Base-by-base conservation (phyloP, 345 rosid genomes). In the Eucalyptus marginata region DNA sequence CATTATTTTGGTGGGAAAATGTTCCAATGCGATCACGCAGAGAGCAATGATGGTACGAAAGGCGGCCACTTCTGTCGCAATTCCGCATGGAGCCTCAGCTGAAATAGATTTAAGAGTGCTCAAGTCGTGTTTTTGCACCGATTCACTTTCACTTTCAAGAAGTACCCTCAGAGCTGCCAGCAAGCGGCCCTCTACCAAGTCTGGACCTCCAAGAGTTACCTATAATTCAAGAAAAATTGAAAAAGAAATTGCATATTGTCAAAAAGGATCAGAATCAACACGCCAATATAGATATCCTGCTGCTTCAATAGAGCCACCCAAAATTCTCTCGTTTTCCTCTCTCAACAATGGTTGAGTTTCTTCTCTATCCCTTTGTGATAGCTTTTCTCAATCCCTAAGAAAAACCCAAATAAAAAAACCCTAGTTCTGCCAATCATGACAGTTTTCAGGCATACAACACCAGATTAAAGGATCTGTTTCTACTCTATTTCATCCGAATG, bases 1-100 rank as follows among this genome's bases (percentile, higher is more conserved):
- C 94, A 94, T 96, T 90, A 94, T 92, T 93, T 96, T 94, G 87
- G 96, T 96, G 20, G 98, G 97, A 89, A 96, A 96, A 93, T 96
- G 96, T 89, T 92, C 95, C 62, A 95, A 89, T 56, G 96, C 95
- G 84, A 96, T 96, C 86, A 93, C 95, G 88, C 97, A 96, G 3
- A 98, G 90, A 8, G 98, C 98, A 54, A 96, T 93, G 9, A 96
- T 31, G 9, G 96, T 95, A 43, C 97, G 96, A 10, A 94, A 93
- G 49, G 92, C 94, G 49, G 95, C 92, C 46, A 90, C 88, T 88
- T 97, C 98, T 50, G 90, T 95, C 59, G 92, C 93, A 84, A 92
- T 86, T 88, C 99, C 98, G 7, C 95, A 95, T 31, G 99, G 98
- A 46, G 97, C 96, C 87, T 89, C 89, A 29, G 93, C 93, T 66